Percentiles rank a stretch among this genome's conserved stretches.
Conservation (phyloP, 768 basidiomycete species). For the Lactarius hengduanensis region DNA sequence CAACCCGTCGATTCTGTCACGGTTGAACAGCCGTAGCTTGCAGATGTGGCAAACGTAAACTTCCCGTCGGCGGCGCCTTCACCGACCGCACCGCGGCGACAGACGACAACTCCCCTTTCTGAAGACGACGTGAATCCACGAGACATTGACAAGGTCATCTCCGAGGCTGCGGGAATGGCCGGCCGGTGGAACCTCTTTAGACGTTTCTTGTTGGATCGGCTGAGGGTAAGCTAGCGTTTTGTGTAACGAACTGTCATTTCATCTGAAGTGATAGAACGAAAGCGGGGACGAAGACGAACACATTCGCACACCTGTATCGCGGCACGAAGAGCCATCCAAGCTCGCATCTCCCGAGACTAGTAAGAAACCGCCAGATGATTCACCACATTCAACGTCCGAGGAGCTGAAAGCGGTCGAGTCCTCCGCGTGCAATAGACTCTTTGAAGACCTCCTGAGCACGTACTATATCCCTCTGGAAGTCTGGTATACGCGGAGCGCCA, state of each 20-base stretch:
- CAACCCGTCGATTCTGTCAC: not conserved
- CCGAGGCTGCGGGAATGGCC: conserved; percentile 86
- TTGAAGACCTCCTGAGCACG: conserved; percentile 62
- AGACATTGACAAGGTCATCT: conserved; percentile 88
- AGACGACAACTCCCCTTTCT: conserved; percentile 33
- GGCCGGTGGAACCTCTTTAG: conserved; percentile 90
- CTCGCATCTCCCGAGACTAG: not conserved
- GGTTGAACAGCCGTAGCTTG: conserved; percentile 34
- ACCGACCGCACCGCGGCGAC: conserved; percentile 22
- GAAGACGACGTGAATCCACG: conserved; percentile 73
- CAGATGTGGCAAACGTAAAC: conserved; percentile 37
- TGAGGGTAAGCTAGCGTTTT: conserved; percentile 48
- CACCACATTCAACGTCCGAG: conserved; percentile 11
- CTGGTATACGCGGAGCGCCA: conserved; percentile 85
- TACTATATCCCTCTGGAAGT: conserved; percentile 89
- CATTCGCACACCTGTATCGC: not conserved
- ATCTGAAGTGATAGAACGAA: conserved; percentile 6
- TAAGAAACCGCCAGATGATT: conserved; percentile 4
- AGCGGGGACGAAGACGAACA: conserved; percentile 9
- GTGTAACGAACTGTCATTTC: not conserved
- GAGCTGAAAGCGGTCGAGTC: conserved; percentile 41
- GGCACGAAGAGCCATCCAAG: conserved; percentile 7
- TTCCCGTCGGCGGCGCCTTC: conserved; percentile 25
- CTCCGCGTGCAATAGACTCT: conserved; percentile 54
- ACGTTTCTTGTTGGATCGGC: conserved; percentile 76